Evolutionary conservation across 805 yeast species (phyloP), one percentile per base, ranked within the genome.

Genomic region (Ogataea henricii): DNA sequence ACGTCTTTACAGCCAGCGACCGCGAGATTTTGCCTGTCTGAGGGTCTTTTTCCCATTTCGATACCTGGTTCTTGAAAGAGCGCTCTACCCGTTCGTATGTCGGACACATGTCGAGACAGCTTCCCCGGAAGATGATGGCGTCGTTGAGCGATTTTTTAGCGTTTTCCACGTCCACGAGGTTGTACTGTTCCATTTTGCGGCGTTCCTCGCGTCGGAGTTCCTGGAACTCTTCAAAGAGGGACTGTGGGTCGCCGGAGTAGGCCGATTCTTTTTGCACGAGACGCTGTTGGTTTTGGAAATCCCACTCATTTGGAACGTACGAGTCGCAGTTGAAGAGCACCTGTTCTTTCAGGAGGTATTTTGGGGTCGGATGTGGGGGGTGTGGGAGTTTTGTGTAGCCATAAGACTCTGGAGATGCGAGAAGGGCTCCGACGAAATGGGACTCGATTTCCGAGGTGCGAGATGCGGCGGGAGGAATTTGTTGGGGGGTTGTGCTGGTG

Each of bases 21-120:
- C 78, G 64, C 0, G 88, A 75, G 5, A 89, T 85, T 52, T 70
- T 76, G 4, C 81, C 81, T 2, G 81, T 73, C 0, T 70, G 69
- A 2, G 83, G 79, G 51, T 85, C 89, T 53, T 75, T 83, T 67
- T 94, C 99, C 57, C 84, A 75, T 8, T 77, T 73, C 48, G 87
- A 85, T 30, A 90, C 94, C 57, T 91, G 91, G 58, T 90, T 89
- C 63, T 94, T 96, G 47, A 84, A 81, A 2, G 86, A 79, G 68
- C 99, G 78, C 62, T 96, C 78, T 1, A 91, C 86, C 58, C 98
- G 77, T 68, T 94, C 99, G 68, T 84, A 92, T 0, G 81, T 79
- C 0, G 99, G 98, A 66, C 99, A 94, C 98, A 92, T 94, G 52
- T 89, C 96, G 37, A 72, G 64, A 66, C 99, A 94, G 1, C 96